These are phyloP conservation scores for Neophaeococcomyces aloes DNA, from an alignment of 2,329 filamentous ascomycete species.

Conservation along the genomic window DNA sequence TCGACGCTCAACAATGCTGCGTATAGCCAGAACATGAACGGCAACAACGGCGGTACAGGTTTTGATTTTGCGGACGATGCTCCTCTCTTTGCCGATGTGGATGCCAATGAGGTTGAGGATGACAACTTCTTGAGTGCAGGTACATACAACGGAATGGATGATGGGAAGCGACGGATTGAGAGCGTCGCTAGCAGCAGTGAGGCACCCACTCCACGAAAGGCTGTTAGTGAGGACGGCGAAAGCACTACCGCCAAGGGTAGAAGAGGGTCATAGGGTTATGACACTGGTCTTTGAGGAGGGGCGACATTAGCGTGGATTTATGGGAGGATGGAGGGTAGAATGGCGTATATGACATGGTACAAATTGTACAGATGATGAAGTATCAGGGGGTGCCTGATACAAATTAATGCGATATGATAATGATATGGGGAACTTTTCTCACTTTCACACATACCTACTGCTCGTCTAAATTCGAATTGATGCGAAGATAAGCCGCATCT, in stretches of 20 bases:
- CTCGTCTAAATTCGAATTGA: no score
- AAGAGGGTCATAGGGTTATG: not conserved
- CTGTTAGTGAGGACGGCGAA: slow-evolving; percentile 1
- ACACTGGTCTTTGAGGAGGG: not conserved
- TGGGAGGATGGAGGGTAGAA: not conserved
- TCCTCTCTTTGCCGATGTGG: slow-evolving; percentile 33
- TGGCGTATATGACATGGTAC: not conserved
- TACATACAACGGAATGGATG: slow-evolving; percentile 25
- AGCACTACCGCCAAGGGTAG: not conserved
- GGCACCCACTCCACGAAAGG: slow-evolving; percentile 30
- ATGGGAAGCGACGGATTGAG: slow-evolving; percentile 28
- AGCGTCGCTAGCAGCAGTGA: slow-evolving; percentile 35
- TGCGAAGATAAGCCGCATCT: no score
- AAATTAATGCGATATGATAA: slow-evolving; percentile 5
- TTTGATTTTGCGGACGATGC: slow-evolving; percentile 25
- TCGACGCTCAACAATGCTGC: slow-evolving; percentile 19
- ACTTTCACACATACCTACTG: no score
- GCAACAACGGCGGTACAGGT: slow-evolving; percentile 1
- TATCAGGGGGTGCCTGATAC: not conserved
- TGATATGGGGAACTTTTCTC: slow-evolving; percentile 9
- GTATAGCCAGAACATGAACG: slow-evolving; percentile 16
- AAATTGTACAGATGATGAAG: not conserved
- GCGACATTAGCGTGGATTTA: not conserved
- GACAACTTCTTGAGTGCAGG: slow-evolving; percentile 30
- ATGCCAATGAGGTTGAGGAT: slow-evolving; percentile 24